Evolutionary conservation across 1,284 basidiomycete genomes (phyloP).

Genomic region (Rhodotorula mucilaginosa): DNA sequence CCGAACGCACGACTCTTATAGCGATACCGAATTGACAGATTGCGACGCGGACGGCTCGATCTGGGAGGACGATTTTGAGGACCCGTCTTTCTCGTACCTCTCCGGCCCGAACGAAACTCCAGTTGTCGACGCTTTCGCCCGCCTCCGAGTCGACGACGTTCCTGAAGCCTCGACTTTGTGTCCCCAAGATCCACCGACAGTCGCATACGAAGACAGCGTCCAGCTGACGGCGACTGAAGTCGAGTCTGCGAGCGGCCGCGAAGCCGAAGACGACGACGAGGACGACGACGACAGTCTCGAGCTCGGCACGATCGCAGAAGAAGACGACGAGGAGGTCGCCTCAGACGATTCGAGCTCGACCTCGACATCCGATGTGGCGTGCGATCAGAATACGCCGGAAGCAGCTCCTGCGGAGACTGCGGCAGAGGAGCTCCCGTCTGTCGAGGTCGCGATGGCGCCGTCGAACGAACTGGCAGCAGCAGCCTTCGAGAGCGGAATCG

Average conservation of each 20-base stretch:
- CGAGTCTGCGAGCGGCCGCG: not conserved
- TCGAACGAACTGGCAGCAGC: too few species aligned
- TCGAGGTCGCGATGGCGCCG: not conserved
- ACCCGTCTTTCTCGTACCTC: conserved; percentile 8
- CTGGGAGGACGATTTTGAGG: conserved; percentile 15
- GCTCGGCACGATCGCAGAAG: not conserved
- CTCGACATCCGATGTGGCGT: not conserved
- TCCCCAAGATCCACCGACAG: not conserved
- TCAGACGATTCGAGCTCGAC: not conserved
- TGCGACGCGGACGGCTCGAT: conserved; percentile 21
- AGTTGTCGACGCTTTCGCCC: not conserved
- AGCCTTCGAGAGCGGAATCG: too few species aligned
- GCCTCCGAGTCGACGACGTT: not conserved
- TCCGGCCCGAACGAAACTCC: not conserved
- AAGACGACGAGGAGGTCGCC: not conserved
- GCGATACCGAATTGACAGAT: conserved; percentile 31
- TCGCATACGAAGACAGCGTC: not conserved
- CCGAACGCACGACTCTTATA: conserved; percentile 14
- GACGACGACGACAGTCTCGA: not conserved
- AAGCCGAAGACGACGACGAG: not conserved
- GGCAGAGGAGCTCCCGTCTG: not conserved
- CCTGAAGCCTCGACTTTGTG: not conserved
- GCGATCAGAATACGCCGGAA: not conserved
- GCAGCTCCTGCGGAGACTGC: too few species aligned
- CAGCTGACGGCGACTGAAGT: not conserved